Base-by-base conservation (phyloP, 2,329 filamentous ascomycete genomes). In the Periconia digitata region DNA sequence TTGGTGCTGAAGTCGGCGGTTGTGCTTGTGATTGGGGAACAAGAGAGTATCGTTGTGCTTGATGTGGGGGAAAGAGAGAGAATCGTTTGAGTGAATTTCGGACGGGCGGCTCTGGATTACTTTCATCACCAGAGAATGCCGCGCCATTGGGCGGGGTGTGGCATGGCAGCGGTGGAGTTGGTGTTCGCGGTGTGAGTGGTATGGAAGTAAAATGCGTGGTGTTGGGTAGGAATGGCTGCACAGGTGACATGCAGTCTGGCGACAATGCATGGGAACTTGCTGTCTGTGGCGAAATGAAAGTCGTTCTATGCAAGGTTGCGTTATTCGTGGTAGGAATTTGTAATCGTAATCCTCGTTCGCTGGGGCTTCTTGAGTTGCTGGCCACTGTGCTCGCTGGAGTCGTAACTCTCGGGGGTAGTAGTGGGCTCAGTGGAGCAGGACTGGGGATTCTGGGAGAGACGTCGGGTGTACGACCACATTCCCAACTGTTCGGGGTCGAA, bases 191-290 rank as follows among this genome's bases (percentile, higher is more conserved):
- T 8, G 49, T 46, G 17, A 53, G 44, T 13, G 40, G 41, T 10
- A 56, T 34, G 8, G 36, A 36, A 29, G 40, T 35, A 34, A 37
- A 35, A 10, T 44, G 21, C 8, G 51, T 46, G 1, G 56, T 49
- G 7, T 51, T 50, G 7, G 54, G 43, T 15, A 66, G 59, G n/a
- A 66, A 41, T 2, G 57, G 53, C 23, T 56, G 52, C 8, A 32
- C 27, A 40, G 63, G 58, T 17, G 61, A 62, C 18, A 59, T 36
- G 40, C 55, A 61, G 10, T 55, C 48, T 13, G 65, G 62, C 1
- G 63, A 65, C n/a, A 67, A 40, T 3, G 59, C 57, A 29, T 54
- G 42, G 5, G 62, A 66, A 40, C 60, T 65, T 24, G 61, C 62
- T 3, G 65, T 67, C 17, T 60, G 58, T n/a, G 64, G 57, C n/a